Evolutionary conservation across 441 rosid species (phyloP).

Genomic region (Syzygium malaccense): DNA sequence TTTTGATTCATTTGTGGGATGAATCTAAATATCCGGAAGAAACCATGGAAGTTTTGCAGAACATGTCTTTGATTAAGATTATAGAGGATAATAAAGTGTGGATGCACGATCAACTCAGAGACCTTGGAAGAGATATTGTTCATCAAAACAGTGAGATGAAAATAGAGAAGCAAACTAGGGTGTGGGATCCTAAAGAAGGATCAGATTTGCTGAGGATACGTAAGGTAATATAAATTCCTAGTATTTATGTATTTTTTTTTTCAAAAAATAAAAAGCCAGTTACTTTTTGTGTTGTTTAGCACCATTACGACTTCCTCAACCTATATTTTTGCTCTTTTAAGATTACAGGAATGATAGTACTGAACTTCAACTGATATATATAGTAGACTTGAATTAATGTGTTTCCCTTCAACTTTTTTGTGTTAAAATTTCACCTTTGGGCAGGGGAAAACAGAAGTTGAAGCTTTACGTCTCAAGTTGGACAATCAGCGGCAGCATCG

Average conservation of each 20-base stretch:
- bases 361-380: rapidly evolving
- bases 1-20: rapidly evolving
- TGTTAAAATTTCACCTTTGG: neutral
- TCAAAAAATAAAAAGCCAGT: neutral
- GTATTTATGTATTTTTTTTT: neutral
- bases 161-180: neutral
- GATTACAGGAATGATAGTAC: neutral
- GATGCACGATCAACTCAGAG: neutral
- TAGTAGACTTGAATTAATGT: neutral
- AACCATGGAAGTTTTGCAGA: rapidly evolving
- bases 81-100: rapidly evolving
- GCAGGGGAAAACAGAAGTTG: rapidly evolving
- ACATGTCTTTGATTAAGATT: neutral
- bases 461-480: neutral
- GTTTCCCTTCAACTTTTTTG: neutral
- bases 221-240: neutral
- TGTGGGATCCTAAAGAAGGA: neutral
- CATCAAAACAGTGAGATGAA: rapidly evolving
- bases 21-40: rapidly evolving
- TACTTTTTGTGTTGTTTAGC: neutral
- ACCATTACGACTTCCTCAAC: rapidly evolving
- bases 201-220: neutral
- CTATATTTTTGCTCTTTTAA: neutral
- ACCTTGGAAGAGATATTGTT: neutral
- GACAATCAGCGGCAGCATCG: rapidly evolving